Base-by-base conservation (phyloP, 495 filamentous ascomycete species). In the Chaetomidium leptoderma region DNA sequence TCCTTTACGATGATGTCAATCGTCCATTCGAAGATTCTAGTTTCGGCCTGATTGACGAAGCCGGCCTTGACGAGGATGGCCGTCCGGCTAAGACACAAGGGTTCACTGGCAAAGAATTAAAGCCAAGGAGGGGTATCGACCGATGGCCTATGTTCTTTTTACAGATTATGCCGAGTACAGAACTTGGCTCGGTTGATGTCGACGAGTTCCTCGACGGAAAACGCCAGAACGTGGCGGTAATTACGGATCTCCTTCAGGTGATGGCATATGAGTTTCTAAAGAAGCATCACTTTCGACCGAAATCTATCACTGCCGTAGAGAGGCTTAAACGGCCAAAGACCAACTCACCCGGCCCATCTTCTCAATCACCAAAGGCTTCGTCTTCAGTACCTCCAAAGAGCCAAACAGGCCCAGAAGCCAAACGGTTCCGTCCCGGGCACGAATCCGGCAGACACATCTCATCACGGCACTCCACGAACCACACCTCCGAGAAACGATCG, bases 111-210 rank as follows among this genome's bases (percentile, higher is more conserved):
- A 78, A 74, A 58, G 82, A 87, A 35, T 68, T 86, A 37, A 85
- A 74, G 65, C 74, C 71, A 16, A 76, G 76, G 19, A 92, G 89
- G 66, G 81, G 83, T 0, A 74, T 89, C 30, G 91, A 96, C 67
- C 79, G 85, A 59, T 95, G 88, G 87, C 91, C 92, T 2, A 95
- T 93, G 88, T 97, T 96, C 63, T 87, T 86, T 65, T 76, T 98
- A 33, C 83, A 83, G 8, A 83, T 98, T n/a, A 73, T 77, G 4
- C 60, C 81, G 6, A 64, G 69, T 14, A 52, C 61, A 5, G 42
- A 47, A 6, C 27, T 47, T 19, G 47, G 33, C 16, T 35, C 21
- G 8, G 17, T 63, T 6, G 54, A 64, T 26, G 33, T 63, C 1
- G 68, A 74, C 19, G 62, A 72, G 0, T 37, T 76, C 6, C 56